A percentile compares a stretch with the other conserved stretches of the same genome.
Conservation (phyloP, 192 early-diverging fungal genomes). For the Umbelopsis ramanniana region DNA sequence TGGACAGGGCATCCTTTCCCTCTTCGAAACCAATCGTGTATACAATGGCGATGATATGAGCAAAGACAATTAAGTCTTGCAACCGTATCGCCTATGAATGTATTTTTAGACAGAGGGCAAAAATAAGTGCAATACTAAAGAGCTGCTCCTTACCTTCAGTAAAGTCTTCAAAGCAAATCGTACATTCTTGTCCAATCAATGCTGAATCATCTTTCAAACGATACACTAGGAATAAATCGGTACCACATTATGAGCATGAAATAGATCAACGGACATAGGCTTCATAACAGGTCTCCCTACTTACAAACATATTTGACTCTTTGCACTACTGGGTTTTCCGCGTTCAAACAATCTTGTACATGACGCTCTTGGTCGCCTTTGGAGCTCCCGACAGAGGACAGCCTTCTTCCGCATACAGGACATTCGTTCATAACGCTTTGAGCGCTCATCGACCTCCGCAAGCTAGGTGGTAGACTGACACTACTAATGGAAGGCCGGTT, state of each 20-base stretch:
- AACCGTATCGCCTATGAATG: constrained; percentile 64
- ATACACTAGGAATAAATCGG: constrained; percentile 46
- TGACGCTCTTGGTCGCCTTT: constrained; percentile 62
- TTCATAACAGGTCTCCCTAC: background rate
- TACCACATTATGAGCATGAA: background rate
- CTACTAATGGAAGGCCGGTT: background rate
- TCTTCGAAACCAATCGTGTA: constrained; percentile 73
- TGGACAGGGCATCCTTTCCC: constrained; percentile 15
- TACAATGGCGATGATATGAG: constrained; percentile 85
- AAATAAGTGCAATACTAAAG: background rate
- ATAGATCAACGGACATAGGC: background rate
- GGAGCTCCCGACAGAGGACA: constrained; percentile 48
- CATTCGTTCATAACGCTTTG: constrained; percentile 73
- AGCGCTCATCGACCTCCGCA: constrained; percentile 36
- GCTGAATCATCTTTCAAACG: constrained; percentile 60
- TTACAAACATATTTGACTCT: constrained; percentile 68
- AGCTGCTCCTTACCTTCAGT: constrained; percentile 51
- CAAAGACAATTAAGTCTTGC: constrained; percentile 89
- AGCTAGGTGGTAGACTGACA: background rate
- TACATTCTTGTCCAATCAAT: constrained; percentile 79
- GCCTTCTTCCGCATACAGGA: constrained; percentile 62
- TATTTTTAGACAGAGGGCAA: background rate
- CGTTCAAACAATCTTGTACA: constrained; percentile 63
- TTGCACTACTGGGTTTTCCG: constrained; percentile 34
- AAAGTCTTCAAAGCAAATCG: constrained; percentile 96